These are phyloP conservation scores for Mycena polygramma DNA, from an alignment of 768 basidiomycete genomes.

Conservation along the genomic window DNA sequence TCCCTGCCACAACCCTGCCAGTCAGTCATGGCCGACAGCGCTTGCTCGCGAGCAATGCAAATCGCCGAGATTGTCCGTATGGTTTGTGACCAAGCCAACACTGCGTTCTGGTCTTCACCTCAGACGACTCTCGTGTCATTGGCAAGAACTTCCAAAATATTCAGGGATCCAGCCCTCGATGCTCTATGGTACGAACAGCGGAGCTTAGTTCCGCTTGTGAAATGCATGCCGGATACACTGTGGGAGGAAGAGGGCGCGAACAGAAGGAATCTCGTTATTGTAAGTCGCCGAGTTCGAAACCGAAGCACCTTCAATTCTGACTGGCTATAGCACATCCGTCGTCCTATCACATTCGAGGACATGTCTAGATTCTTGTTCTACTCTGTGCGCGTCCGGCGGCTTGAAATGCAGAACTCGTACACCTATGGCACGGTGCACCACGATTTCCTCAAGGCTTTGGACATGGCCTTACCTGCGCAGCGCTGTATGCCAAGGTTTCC, in stretches of 20 bases:
- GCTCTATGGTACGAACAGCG: conserved; percentile 13
- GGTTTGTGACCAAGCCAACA: conserved; percentile 16
- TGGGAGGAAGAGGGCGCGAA: conserved; percentile 20
- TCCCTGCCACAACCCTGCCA: too few species aligned
- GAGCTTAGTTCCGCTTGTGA: conserved; percentile 23
- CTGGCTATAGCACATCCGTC: conserved; percentile 4
- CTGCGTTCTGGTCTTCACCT: too few species aligned
- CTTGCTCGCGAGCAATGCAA: conserved; percentile 23
- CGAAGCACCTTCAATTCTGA: neutral
- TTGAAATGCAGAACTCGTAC: neutral
- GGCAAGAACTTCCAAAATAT: conserved; percentile 17
- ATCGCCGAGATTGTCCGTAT: conserved; percentile 28
- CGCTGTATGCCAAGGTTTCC: conserved; percentile 20
- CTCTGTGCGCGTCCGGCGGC: conserved; percentile 15
- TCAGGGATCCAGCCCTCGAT: conserved; percentile 25
- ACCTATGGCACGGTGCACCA: neutral
- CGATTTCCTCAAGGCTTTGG: conserved; percentile 22
- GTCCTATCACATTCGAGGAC: conserved; percentile 18
- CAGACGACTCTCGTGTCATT: neutral
- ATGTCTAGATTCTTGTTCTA: conserved; percentile 31
- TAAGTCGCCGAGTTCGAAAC: conserved; percentile 2
- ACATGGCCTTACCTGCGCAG: conserved; percentile 10
- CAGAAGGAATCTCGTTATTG: neutral
- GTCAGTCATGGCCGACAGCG: neutral
- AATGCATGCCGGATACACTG: conserved; percentile 32